Percentiles rank a stretch among this genome's conserved stretches.
Evolutionary conservation across 768 basidiomycete genomes (phyloP).

Genomic region (Boletus vermiculosoides): DNA sequence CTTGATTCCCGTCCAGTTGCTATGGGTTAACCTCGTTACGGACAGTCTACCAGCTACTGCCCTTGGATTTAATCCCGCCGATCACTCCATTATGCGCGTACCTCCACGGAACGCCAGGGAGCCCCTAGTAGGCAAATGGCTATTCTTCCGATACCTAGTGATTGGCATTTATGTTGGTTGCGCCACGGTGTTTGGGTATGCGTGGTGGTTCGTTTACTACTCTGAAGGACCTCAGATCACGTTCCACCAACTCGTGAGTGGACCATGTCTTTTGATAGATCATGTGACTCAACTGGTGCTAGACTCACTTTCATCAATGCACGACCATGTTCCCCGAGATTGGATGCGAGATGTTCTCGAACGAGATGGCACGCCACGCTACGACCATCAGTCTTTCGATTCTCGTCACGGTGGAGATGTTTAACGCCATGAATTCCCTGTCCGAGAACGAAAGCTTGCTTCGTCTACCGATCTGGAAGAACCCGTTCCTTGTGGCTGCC

Average conservation of each 20-base stretch:
- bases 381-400: slow-evolving; percentile 97
- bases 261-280: not conserved
- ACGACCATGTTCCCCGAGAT: slow-evolving; percentile 78
- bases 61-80: slow-evolving; percentile 95
- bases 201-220: slow-evolving; percentile 99
- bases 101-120: slow-evolving; percentile 90
- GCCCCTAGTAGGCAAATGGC: slow-evolving; percentile 87
- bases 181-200: slow-evolving; percentile 96
- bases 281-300: slow-evolving; percentile 3
- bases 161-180: slow-evolving; percentile 92
- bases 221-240: slow-evolving; percentile 87
- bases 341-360: slow-evolving; percentile 95
- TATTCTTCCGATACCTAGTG: slow-evolving; percentile 95
- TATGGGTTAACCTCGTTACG: slow-evolving; percentile 98
- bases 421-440: slow-evolving; percentile 97
- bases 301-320: slow-evolving; percentile 98
- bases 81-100: slow-evolving; percentile 95
- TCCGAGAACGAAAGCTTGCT: slow-evolving; percentile 96
- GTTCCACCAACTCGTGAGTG: slow-evolving; percentile 85
- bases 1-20: slow-evolving; percentile 93
- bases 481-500: slow-evolving; percentile 87
- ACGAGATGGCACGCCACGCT: slow-evolving; percentile 79
- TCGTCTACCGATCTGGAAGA: slow-evolving; percentile 89
- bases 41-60: slow-evolving; percentile 96
- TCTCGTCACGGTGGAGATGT: slow-evolving; percentile 95